phyloP scores from a whole-genome alignment of 257 asterid genomes.

The Galeopsis tetrahit region DNA sequence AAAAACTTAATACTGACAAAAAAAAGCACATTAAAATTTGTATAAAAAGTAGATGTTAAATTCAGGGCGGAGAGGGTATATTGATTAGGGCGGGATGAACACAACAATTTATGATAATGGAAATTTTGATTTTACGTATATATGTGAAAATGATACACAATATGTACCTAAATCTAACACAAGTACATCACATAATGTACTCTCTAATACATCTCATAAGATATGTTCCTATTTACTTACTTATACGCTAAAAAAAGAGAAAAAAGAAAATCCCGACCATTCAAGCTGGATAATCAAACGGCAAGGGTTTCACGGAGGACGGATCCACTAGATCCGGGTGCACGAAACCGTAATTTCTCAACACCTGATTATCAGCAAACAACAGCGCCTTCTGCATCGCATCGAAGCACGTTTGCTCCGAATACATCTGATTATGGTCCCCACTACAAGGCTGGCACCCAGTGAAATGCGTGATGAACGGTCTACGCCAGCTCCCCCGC shows the following conservation, averaged over 20 bases:
- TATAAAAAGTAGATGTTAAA: no score
- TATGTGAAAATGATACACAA: no score
- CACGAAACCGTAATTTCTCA: slow-evolving; percentile 70
- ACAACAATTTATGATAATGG: no score
- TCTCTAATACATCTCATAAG: not conserved
- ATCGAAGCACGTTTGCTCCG: slow-evolving; percentile 62
- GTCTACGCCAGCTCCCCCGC: slow-evolving; percentile 68
- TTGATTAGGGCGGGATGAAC: no score
- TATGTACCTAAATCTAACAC: no score
- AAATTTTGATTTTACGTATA: no score
- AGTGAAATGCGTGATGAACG: slow-evolving; percentile 84
- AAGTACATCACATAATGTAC: no score
- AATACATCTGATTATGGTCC: slow-evolving; percentile 66
- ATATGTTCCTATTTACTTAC: not conserved
- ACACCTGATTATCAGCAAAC: slow-evolving; percentile 92
- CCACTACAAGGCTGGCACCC: slow-evolving; percentile 97
- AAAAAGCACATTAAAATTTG: no score
- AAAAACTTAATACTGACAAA: no score
- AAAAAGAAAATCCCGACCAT: not conserved
- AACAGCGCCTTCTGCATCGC: slow-evolving; percentile 72
- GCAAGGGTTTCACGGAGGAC: slow-evolving; percentile 63
- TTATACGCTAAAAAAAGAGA: not conserved
- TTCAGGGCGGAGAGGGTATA: no score
- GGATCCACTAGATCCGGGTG: slow-evolving; percentile 67
- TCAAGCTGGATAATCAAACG: slow-evolving; percentile 72